phyloP scores from a whole-genome alignment of 495 filamentous ascomycete genomes.

The Aspergillus cavernicola region DNA sequence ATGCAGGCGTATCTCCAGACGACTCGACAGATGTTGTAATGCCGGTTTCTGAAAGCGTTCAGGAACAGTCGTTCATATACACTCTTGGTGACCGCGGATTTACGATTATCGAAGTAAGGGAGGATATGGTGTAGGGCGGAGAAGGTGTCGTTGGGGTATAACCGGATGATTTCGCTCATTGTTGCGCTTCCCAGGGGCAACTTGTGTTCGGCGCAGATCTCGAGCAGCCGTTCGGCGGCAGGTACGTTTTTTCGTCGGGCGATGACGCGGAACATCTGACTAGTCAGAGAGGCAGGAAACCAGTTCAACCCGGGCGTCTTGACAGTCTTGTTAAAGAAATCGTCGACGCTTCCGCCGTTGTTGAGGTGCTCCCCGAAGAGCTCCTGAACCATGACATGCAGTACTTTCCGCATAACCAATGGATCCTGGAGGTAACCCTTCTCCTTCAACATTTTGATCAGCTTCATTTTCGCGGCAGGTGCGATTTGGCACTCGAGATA shows the following conservation, averaged over 20 bases:
- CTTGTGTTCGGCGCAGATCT: slow-evolving; percentile 25
- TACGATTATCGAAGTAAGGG: slow-evolving; percentile 14
- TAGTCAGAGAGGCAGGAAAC: slow-evolving; percentile 31
- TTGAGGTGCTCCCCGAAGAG: slow-evolving; percentile 32
- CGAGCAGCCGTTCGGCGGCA: slow-evolving; percentile 25
- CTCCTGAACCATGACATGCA: slow-evolving; percentile 33
- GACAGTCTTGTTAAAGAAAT: slow-evolving; percentile 33
- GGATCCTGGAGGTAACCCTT: slow-evolving; percentile 28
- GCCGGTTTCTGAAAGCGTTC: slow-evolving; percentile 32
- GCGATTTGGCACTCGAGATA: slow-evolving; percentile 33
- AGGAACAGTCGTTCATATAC: slow-evolving; percentile 36
- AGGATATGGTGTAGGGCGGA: slow-evolving; percentile 22
- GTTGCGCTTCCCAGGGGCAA: slow-evolving; percentile 16
- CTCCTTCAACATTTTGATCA: slow-evolving; percentile 35
- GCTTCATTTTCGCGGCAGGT: slow-evolving; percentile 24
- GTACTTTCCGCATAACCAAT: slow-evolving; percentile 18
- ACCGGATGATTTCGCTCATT: slow-evolving; percentile 20
- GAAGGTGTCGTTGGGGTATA: slow-evolving; percentile 23
- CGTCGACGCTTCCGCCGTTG: slow-evolving; percentile 28
- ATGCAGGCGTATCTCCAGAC: slow-evolving; percentile 50
- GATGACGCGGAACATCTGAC: slow-evolving; percentile 34
- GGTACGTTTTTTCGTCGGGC: slow-evolving; percentile 19
- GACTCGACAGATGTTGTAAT: slow-evolving; percentile 44
- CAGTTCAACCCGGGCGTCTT: slow-evolving; percentile 28
- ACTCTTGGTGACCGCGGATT: slow-evolving; percentile 7